Evolutionary conservation across 2,329 filamentous ascomycete genomes (phyloP).

Genomic region (Aspergillus ochraceoroseus): DNA sequence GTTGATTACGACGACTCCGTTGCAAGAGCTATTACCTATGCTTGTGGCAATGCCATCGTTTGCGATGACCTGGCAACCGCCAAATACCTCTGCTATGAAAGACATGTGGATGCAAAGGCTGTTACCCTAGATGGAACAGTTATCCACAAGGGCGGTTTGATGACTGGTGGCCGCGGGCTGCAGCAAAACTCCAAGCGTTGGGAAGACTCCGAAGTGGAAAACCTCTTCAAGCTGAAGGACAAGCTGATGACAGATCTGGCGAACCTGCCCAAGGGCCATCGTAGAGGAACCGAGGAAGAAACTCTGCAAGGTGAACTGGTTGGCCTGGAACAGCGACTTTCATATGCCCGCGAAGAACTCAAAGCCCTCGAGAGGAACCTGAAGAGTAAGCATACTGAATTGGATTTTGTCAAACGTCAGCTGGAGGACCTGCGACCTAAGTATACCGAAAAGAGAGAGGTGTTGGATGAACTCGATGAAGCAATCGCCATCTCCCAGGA

Average conservation of each 20-base stretch:
- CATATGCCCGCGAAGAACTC: constrained; percentile 68
- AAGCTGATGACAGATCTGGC: constrained; percentile 73
- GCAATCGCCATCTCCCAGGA: constrained; percentile 54
- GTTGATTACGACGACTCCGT: constrained; percentile 87
- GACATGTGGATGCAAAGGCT: constrained; percentile 81
- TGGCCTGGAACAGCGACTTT: constrained; percentile 71
- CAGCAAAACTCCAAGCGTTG: constrained; percentile 75
- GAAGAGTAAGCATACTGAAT: constrained; percentile 74
- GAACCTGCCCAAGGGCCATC: constrained; percentile 72
- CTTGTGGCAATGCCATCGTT: constrained; percentile 90
- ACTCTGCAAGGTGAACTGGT: constrained; percentile 71
- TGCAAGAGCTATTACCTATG: constrained; percentile 89
- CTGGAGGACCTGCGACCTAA: constrained; percentile 73
- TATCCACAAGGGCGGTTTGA: constrained; percentile 92
- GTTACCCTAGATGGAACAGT: constrained; percentile 93
- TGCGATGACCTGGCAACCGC: constrained; percentile 84
- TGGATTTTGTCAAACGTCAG: constrained; percentile 67
- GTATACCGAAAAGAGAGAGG: constrained; percentile 64
- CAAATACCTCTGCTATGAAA: constrained; percentile 82
- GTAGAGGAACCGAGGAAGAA: constrained; percentile 73
- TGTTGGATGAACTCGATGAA: constrained; percentile 59
- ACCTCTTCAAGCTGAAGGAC: constrained; percentile 69
- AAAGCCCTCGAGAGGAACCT: constrained; percentile 76
- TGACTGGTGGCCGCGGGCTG: constrained; percentile 87
- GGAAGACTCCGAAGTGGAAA: constrained; percentile 84